Evolutionary conservation across 371 early-diverging fungal species (phyloP), one percentile per base, ranked within the genome.

Genomic region (Smittium culicis): DNA sequence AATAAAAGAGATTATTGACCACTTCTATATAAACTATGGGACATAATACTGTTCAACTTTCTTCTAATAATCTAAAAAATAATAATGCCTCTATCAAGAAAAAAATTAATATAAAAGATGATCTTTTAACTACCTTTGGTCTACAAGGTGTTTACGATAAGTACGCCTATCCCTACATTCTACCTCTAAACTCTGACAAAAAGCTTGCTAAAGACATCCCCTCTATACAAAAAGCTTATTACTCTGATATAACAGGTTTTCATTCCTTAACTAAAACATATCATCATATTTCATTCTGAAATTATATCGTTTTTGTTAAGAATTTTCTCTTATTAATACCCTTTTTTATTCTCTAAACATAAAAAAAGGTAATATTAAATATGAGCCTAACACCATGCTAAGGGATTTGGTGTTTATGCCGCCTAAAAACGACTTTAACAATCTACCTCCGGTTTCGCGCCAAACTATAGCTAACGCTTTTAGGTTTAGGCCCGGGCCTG

Each of bases 391-490:
- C 54, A 64, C 65, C 17, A 24, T 35, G 54, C 2, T 64, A 27
- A 64, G 65, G 27, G 65, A 64, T 24, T 27, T 64, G 65, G 65
- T 64, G 2, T 64, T 64, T 28, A 25, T 34, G 3, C 45, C 30
- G 1, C 35, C 65, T 16, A 64, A 64, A 16, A 64, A 27, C 35
- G 35, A 64, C 11, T 45, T 35, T 28, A 3, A 45, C 33, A 64
- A 34, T 17, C 65, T 64, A 2, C 45, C 65, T 35, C 34, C 65
- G 3, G 54, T 64, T n/a, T 35, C 65, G 3, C 65, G 65, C 17
- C 65, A 64, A 35, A 27, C 65, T 35, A 64, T 64, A 64, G 65
- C 65, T 64, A 64, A 35, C 17, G 65, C 65, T 17, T 64, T 64
- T 64, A 31, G 65, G 35, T 45, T 64, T 14, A 64, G 28, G 17